Percentiles rank a stretch among this genome's conserved stretches.
Evolutionary conservation across 2,329 filamentous ascomycete genomes (phyloP).

Genomic region (Microcyclospora pomicola): DNA sequence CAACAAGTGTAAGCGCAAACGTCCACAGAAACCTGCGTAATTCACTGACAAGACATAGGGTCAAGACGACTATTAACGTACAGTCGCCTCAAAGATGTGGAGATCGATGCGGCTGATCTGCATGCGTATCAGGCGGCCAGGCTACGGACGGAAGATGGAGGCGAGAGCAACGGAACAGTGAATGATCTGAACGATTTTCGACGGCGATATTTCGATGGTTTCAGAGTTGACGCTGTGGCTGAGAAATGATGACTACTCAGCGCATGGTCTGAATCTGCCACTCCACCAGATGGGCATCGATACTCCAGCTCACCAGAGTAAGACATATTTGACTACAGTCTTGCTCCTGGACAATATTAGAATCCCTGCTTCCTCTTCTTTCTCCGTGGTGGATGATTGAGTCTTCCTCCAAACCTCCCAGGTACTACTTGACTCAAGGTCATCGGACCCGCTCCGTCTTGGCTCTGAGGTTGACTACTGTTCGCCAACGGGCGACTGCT

Average conservation of each 20-base stretch:
- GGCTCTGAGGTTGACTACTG: constrained; percentile 15
- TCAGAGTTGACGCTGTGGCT: no score
- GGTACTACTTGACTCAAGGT: constrained; percentile 21
- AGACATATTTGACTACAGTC: no score
- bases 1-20: constrained; percentile 55
- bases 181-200: constrained; percentile 57
- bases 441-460: constrained; percentile 4
- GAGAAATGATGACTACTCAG: no score
- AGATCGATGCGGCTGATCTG: constrained; percentile 29
- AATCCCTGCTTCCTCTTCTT: constrained; percentile 30
- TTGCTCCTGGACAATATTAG: constrained; percentile 6
- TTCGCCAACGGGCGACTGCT: constrained; percentile 2
- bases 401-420: constrained; percentile 22
- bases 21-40: neutral
- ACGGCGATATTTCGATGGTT: constrained; percentile 24
- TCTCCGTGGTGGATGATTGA: constrained; percentile 21
- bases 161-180: constrained; percentile 32
- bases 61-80: constrained; percentile 82
- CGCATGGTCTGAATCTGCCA: no score
- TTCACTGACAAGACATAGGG: constrained; percentile 42
- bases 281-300: no score
- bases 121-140: constrained; percentile 13
- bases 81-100: constrained; percentile 48
- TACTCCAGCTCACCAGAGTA: no score
- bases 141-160: constrained; percentile 11